Percentiles rank a stretch among this genome's conserved stretches.
Evolutionary conservation across 2,329 filamentous ascomycete genomes (phyloP).

Genomic region (Thielaviopsis punctulata): DNA sequence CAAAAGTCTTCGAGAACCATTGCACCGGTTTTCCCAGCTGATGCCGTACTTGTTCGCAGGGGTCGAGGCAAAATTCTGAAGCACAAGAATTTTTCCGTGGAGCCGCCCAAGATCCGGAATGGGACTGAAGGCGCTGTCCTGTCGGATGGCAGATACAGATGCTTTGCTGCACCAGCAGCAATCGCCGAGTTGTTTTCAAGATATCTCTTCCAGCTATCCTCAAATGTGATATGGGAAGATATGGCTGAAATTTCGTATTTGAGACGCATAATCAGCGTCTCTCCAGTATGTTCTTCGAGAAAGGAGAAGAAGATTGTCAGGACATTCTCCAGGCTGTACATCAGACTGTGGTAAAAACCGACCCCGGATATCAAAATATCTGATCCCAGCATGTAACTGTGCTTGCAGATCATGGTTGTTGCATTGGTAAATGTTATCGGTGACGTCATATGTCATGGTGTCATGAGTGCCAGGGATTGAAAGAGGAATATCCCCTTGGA

Average conservation of each 20-base stretch:
- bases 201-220: slow-evolving; percentile 28
- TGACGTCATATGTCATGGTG: slow-evolving; percentile 30
- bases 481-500: slow-evolving; percentile 25
- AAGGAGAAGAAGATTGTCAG: slow-evolving; percentile 26
- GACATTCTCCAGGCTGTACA: slow-evolving; percentile 25
- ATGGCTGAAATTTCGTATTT: slow-evolving; percentile 28
- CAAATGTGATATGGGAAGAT: slow-evolving; percentile 19
- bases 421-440: slow-evolving; percentile 21
- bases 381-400: slow-evolving; percentile 29
- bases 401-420: slow-evolving; percentile 27
- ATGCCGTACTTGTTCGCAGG: slow-evolving; percentile 22
- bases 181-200: slow-evolving; percentile 20
- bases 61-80: slow-evolving; percentile 23
- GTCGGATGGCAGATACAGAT: slow-evolving; percentile 23
- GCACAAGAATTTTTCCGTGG: slow-evolving; percentile 28
- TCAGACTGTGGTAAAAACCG: slow-evolving; percentile 30
- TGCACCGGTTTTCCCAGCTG: slow-evolving; percentile 25
- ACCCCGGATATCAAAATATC: slow-evolving; percentile 32
- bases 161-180: slow-evolving; percentile 17
- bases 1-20: slow-evolving; percentile 30
- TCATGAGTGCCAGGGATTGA: slow-evolving; percentile 36
- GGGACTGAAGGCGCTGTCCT: slow-evolving; percentile 14
- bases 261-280: slow-evolving; percentile 31
- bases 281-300: slow-evolving; percentile 26
- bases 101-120: slow-evolving; percentile 28